Conservation (phyloP, 164 flowering plant genomes). For the Protea cynaroides region DNA sequence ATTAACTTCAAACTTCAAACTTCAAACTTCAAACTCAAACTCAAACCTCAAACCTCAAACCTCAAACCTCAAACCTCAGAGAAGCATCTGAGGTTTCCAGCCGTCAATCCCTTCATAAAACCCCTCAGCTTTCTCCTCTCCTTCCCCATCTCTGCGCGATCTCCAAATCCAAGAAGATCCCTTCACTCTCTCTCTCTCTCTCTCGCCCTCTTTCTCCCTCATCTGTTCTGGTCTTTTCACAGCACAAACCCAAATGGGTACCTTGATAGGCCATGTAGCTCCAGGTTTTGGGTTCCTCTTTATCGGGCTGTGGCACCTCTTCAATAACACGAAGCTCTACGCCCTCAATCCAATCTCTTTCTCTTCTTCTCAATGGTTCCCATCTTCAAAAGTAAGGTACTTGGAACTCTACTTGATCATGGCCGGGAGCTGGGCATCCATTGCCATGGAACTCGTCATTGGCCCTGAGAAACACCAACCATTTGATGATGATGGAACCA, state of each 20-base stretch:
- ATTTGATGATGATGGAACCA: conserved; percentile 52
- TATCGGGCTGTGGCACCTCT: conserved; percentile 60
- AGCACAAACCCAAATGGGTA: conserved; percentile 32
- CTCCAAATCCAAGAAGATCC: too few relatives aligned
- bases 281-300: conserved; percentile 57
- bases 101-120: too few relatives aligned
- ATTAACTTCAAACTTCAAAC: background rate
- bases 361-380: conserved; percentile 49
- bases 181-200: too few relatives aligned
- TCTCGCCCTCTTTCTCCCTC: too few relatives aligned
- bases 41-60: too few relatives aligned
- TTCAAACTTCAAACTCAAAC: conserved; percentile 8
- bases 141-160: too few relatives aligned
- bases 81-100: too few relatives aligned
- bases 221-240: too few relatives aligned
- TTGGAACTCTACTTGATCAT: conserved; percentile 51
- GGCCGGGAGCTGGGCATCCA: conserved; percentile 25
- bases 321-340: conserved; percentile 51
- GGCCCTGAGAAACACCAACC: conserved; percentile 55
- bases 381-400: conserved; percentile 32
- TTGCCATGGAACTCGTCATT: conserved; percentile 61
- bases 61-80: too few relatives aligned
- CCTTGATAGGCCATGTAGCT: conserved; percentile 52
- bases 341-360: conserved; percentile 31
- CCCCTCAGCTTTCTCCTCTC: too few relatives aligned